A percentile compares a stretch with the other conserved stretches of the same genome.
phyloP scores from a whole-genome alignment of 164 flowering plant genomes.

The Amborella trichopoda region DNA sequence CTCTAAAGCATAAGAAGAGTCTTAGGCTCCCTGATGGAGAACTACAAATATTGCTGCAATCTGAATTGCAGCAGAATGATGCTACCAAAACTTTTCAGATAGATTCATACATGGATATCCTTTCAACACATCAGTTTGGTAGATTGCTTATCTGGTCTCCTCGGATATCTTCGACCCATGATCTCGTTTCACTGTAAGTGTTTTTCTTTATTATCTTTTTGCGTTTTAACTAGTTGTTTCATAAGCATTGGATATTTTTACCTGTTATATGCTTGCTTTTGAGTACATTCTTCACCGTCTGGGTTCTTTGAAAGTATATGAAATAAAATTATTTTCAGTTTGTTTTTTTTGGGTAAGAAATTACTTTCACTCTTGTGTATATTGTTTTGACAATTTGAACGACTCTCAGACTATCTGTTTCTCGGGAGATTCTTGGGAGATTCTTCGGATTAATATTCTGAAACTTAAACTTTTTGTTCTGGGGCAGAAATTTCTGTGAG shows the following conservation, averaged over 20 bases:
- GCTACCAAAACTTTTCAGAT: constrained; percentile 23
- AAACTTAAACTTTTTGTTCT: neutral
- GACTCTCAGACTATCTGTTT: neutral
- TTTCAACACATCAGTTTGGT: constrained; percentile 50
- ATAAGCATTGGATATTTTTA: neutral
- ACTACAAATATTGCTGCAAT: constrained; percentile 20
- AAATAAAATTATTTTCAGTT: neutral
- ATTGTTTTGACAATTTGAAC: neutral
- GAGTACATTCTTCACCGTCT: neutral
- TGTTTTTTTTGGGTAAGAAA: neutral
- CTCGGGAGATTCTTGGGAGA: no score
- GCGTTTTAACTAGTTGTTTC: neutral
- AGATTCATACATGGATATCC: constrained; percentile 32
- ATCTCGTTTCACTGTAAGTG: constrained; percentile 63
- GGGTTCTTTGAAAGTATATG: neutral
- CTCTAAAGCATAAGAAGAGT: constrained; percentile 22
- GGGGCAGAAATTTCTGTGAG: constrained; percentile 53
- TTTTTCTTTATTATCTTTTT: neutral
- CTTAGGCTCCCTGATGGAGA: constrained; percentile 43
- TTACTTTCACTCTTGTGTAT: neutral
- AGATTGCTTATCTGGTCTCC: constrained; percentile 80
- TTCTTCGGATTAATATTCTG: no score
- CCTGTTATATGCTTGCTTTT: neutral
- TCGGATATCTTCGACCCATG: constrained; percentile 69
- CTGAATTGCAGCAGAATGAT: constrained; percentile 19